These are phyloP conservation scores for Raphanus sativus DNA, from an alignment of 345 rosid species.

Conservation along the genomic window DNA sequence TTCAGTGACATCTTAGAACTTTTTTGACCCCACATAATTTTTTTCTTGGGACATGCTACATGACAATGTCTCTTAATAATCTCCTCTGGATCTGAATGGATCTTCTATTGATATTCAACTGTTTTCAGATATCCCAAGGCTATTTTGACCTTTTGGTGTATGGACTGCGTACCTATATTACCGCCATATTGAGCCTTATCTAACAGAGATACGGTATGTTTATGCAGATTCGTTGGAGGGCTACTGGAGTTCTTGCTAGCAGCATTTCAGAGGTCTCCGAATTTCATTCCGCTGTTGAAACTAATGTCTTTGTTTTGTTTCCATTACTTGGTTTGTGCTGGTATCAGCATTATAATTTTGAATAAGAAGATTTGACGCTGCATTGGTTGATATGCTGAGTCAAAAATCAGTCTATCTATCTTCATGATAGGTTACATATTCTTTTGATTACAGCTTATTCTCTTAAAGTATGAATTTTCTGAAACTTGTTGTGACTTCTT, in stretches of 20 bases:
- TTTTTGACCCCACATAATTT: no score
- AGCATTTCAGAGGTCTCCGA: conserved; percentile 84
- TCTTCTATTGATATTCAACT: no score
- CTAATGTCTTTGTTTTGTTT: conserved; percentile 39
- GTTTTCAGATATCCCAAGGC: no score
- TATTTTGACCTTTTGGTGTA: no score
- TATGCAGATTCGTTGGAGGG: conserved; percentile 68
- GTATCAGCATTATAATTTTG: conserved; percentile 1
- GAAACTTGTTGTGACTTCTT: background rate
- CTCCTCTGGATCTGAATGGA: no score
- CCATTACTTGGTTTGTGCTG: background rate
- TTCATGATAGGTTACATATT: background rate
- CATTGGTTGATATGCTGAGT: background rate
- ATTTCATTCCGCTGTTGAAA: conserved; percentile 65
- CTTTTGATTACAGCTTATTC: background rate
- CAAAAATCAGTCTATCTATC: background rate
- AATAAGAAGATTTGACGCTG: background rate
- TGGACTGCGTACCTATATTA: background rate
- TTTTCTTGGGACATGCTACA: no score
- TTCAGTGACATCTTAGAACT: no score
- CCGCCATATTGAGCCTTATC: background rate
- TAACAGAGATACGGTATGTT: background rate
- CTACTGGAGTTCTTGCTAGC: conserved; percentile 86
- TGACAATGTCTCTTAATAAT: no score
- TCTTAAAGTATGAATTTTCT: conserved; percentile 3